Base-by-base conservation (phyloP, 2,329 filamentous ascomycete species). In the Pestalotiopsis sp. region DNA sequence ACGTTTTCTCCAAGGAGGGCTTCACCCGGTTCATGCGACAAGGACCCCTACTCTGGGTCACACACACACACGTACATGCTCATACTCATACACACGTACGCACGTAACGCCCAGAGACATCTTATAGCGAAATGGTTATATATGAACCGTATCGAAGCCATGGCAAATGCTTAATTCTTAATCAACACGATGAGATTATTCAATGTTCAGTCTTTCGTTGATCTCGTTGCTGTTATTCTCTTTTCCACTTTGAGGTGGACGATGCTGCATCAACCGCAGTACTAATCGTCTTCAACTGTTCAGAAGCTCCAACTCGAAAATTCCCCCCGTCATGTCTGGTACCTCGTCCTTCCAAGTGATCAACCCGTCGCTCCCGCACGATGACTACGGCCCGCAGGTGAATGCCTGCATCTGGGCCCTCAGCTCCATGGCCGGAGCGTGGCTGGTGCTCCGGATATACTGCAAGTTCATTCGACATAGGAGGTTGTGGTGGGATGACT, bases 401-500 rank as follows among this genome's bases (percentile, higher is more conserved):
- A 56, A 57, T 49, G 36, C 52, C 13, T 49, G 36, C 45, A 38
- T 66, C 13, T 66, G 64, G 64, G 52, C 27, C n/a, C 64, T 66
- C 23, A 66, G 45, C 49, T 27, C 41, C n/a, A 41, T 66, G 64
- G 64, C 64, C 2, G 41, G n/a, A 5, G 64, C 45, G n/a, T 66
- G 64, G 64, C 38, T 74, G 45, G 64, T 58, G 27, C 61, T 73
- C 2, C 69, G 73, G 13, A 23, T 74, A 25, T 75, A 74, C 66
- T 75, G 73, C 69, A 79, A 79, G 63, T 25, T 73, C 23, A 45
- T 69, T 4, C 74, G 74, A 58, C 70, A 72, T 7, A 68, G 76
- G 1, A 67, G 69, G 9, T 39, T 80, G 7, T 78, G 77, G 76
- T 76, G 76, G 74, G 78, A 79, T 67, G 78, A 80, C 65, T 72